Evolutionary conservation across 768 basidiomycete genomes (phyloP), one percentile per base, ranked within the genome.

Genomic region (Tylopilus felleus): DNA sequence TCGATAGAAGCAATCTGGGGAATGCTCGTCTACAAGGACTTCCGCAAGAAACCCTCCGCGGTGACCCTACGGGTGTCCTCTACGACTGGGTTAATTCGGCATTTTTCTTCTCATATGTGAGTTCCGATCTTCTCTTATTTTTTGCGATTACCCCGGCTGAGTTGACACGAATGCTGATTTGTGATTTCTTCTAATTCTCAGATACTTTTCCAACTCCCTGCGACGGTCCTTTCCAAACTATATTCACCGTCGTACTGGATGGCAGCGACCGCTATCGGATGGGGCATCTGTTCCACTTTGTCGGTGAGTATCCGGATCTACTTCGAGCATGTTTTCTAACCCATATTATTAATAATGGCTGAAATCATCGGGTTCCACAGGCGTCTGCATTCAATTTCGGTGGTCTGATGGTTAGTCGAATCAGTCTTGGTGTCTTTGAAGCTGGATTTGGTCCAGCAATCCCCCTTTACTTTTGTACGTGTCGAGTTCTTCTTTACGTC

Each of bases 1-100:
- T 93, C 54, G 90, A 91, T 63, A 80, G 90, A 55, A 83, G 82
- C 6, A 90, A 91, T 60, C 66, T 90, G 36, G 89, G 89, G 10
- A 91, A 91, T 65, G 90, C 90, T 23, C 79, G 88, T 53, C 72
- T 90, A 19, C 86, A 87, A 71, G 84, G 86, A n/a, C 74, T 92
- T 4, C 78, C 84, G 7, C 68, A 83, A 31, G 85, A 90, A 60
- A 71, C 74, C 10, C 80, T 91, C 9, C 74, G 76, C 8, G 87
- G 88, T 8, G 89, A 90, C 64, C 78, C 78, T 2, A 82, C 80
- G 0, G 88, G 89, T 1, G 56, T 73, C 29, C 74, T 82, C 17
- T 90, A 82, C 63, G 82, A 87, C 64, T 90, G 88, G 89, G 71
- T 86, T 39, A 86, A 80, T 60, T 88, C 88, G 1, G 77, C 77